phyloP scores from a whole-genome alignment of 202 grass and related monocot genomes.

The Setaria italica region DNA sequence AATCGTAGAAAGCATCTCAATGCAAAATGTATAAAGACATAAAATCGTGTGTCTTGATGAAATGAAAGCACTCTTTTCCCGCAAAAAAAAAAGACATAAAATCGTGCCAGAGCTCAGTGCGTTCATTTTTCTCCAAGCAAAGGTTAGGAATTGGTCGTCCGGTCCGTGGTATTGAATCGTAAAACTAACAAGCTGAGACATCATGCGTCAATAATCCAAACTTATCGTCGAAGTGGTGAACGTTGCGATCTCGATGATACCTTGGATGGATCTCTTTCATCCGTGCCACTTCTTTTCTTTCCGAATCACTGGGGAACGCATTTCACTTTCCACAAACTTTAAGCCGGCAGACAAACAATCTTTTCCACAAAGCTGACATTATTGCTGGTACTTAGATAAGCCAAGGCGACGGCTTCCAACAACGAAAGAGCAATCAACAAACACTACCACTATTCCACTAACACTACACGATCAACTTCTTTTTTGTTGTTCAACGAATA shows the following conservation, averaged over 20 bases:
- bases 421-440: background rate
- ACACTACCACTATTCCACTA: background rate
- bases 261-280: background rate
- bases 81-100: too few relatives aligned
- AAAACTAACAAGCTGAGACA: background rate
- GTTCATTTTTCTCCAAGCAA: too few relatives aligned
- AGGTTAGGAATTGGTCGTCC: background rate
- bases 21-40: too few relatives aligned
- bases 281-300: background rate
- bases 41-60: too few relatives aligned
- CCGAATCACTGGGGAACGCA: conserved; percentile 10
- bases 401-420: background rate
- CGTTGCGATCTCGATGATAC: background rate
- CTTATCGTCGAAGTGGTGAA: background rate
- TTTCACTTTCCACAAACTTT: conserved; percentile 3
- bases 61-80: too few relatives aligned
- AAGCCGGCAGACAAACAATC: background rate
- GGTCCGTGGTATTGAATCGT: background rate
- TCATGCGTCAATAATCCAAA: background rate
- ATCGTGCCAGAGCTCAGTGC: too few relatives aligned
- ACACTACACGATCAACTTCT: background rate
- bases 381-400: background rate
- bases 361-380: background rate
- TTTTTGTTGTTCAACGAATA: background rate
- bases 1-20: too few relatives aligned